phyloP scores from a whole-genome alignment of 2,329 filamentous ascomycete species.

The Aureobasidium namibiae region DNA sequence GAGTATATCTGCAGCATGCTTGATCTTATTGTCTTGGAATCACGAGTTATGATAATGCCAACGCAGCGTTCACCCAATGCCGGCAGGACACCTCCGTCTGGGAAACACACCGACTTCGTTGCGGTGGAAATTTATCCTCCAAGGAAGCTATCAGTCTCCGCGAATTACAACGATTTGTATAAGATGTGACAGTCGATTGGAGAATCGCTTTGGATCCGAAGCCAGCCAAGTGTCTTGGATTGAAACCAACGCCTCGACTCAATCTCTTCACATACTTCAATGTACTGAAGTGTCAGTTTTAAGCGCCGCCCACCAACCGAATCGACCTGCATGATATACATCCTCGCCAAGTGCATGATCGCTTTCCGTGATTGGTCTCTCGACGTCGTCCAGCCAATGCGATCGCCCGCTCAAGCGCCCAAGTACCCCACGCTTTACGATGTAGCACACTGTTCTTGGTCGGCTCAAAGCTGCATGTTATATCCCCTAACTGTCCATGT shows the following conservation, averaged over 20 bases:
- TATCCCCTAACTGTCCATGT: slow-evolving; percentile 5
- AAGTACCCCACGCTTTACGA: slow-evolving; percentile 3
- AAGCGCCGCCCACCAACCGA: slow-evolving; percentile 10
- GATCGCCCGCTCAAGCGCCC: slow-evolving; percentile 11
- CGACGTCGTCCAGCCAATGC: slow-evolving; percentile 1
- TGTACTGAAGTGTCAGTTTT: not conserved
- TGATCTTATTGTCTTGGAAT: not conserved
- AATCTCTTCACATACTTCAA: not conserved
- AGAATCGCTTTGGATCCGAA: not conserved
- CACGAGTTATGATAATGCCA: slow-evolving; percentile 7
- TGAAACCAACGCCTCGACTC: not conserved
- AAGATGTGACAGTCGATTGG: not conserved
- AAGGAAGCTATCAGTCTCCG: not conserved
- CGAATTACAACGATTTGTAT: not conserved
- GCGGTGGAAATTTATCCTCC: not conserved
- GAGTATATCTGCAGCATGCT: not conserved
- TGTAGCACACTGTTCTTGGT: slow-evolving; percentile 7
- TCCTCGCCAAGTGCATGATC: not conserved
- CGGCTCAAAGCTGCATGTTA: not conserved
- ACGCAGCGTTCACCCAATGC: not conserved
- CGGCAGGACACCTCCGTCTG: not conserved
- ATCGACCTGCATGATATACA: slow-evolving; percentile 5
- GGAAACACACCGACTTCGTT: not conserved
- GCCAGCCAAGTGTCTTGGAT: not conserved
- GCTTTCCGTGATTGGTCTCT: slow-evolving; percentile 2